Conservation (phyloP, 2,329 filamentous ascomycete species). For the Mycogone perniciosa region DNA sequence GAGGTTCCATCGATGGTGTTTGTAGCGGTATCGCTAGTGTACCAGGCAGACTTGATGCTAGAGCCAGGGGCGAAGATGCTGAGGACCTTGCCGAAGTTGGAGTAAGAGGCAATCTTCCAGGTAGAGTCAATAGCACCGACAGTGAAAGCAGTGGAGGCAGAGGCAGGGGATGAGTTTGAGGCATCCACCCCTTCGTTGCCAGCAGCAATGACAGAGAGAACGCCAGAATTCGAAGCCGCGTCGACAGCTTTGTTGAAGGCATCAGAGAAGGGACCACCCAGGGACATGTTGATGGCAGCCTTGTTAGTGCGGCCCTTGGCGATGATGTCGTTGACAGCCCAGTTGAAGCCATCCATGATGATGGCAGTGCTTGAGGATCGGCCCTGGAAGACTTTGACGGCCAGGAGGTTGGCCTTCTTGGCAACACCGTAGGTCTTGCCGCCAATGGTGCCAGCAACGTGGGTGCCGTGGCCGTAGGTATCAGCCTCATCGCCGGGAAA, state of each 20-base stretch:
- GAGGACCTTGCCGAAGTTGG: slow-evolving; percentile 43
- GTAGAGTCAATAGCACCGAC: slow-evolving; percentile 31
- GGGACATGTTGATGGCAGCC: slow-evolving; percentile 50
- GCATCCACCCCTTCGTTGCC: slow-evolving; percentile 40
- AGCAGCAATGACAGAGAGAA: slow-evolving; percentile 49
- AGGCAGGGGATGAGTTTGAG: slow-evolving; percentile 25
- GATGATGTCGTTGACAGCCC: slow-evolving; percentile 39
- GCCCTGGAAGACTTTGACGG: slow-evolving; percentile 40
- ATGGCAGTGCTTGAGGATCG: slow-evolving; percentile 22
- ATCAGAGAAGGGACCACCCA: slow-evolving; percentile 40
- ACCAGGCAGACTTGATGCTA: slow-evolving; percentile 42
- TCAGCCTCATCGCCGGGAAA: slow-evolving; percentile 23
- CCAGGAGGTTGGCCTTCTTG: slow-evolving; percentile 38
- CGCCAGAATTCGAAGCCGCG: slow-evolving; percentile 37
- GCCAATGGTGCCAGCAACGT: slow-evolving; percentile 31
- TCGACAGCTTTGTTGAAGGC: slow-evolving; percentile 45
- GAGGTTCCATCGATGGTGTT: slow-evolving; percentile 52
- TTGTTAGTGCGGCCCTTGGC: slow-evolving; percentile 32
- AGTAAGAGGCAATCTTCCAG: slow-evolving; percentile 39
- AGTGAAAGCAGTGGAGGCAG: slow-evolving; percentile 26
- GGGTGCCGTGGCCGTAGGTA: slow-evolving; percentile 37
- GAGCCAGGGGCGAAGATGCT: slow-evolving; percentile 48
- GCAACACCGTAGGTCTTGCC: slow-evolving; percentile 34
- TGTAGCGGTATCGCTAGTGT: slow-evolving; percentile 35
- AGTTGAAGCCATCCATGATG: slow-evolving; percentile 32